Conservation (phyloP, 192 early-diverging fungal genomes). For the Podila epicladia region DNA sequence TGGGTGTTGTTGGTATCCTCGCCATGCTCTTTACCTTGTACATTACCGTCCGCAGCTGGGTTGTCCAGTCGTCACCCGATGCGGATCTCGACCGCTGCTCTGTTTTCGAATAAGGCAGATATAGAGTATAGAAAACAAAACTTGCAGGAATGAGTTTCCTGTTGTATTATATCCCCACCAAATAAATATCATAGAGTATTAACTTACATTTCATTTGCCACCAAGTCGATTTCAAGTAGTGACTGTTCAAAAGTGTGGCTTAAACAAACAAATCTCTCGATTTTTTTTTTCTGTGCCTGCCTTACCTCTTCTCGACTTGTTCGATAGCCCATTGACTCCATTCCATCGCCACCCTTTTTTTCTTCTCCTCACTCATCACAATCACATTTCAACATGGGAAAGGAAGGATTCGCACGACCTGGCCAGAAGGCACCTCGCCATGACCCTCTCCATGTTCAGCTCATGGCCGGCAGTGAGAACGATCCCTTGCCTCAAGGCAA, state of each 20-base stretch:
- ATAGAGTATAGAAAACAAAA: neutral
- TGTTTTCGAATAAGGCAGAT: neutral
- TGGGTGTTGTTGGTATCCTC: slow-evolving; percentile 73
- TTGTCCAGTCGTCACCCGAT: slow-evolving; percentile 23
- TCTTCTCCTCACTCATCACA: neutral
- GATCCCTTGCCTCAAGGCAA: slow-evolving; percentile 58
- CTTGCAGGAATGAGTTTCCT: neutral
- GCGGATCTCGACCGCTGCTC: slow-evolving; percentile 30
- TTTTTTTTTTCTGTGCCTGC: neutral
- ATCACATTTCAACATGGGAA: slow-evolving; percentile 54
- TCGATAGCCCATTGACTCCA: neutral
- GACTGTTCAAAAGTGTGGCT: neutral
- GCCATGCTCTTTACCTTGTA: slow-evolving; percentile 82
- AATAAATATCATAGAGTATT: slow-evolving; percentile 1
- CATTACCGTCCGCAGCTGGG: slow-evolving; percentile 70
- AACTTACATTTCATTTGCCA: neutral
- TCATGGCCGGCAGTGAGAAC: slow-evolving; percentile 70
- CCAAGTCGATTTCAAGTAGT: neutral
- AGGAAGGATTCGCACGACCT: slow-evolving; percentile 54
- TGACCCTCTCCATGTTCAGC: slow-evolving; percentile 87
- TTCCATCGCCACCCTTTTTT: neutral
- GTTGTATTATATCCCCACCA: neutral
- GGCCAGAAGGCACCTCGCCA: slow-evolving; percentile 64
- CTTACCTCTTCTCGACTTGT: neutral
- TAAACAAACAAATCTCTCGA: neutral